These are phyloP conservation scores for Eucalyptus curtisii DNA, from an alignment of 345 rosid species.

Conservation along the genomic window DNA sequence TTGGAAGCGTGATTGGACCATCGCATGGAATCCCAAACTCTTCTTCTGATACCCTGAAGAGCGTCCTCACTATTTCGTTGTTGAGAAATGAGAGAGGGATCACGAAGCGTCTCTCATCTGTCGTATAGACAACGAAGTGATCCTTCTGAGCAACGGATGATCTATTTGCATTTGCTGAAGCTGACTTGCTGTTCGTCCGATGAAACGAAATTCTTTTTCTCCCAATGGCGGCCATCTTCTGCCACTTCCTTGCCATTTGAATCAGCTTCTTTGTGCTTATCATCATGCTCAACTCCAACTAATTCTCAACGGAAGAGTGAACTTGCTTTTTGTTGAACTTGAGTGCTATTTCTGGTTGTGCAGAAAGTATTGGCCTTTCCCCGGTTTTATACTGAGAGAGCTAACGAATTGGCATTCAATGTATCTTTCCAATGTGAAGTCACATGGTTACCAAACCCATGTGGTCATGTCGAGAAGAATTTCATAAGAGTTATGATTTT, in stretches of 20 bases:
- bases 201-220: not conserved
- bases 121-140: constrained; percentile 7
- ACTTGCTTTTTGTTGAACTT: not conserved
- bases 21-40: constrained; percentile 1
- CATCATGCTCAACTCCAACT: not conserved
- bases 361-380: not conserved
- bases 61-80: not conserved
- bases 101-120: not conserved
- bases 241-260: constrained; percentile 3
- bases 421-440: not conserved
- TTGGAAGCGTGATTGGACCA: not conserved
- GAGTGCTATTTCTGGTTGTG: not conserved
- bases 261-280: constrained; percentile 1
- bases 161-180: not conserved
- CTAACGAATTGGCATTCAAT: not conserved
- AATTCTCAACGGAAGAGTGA: not conserved
- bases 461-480: not conserved
- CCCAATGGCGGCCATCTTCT: not conserved
- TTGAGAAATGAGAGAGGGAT: constrained; percentile 6
- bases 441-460: not conserved
- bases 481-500: not conserved
- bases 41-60: not conserved
- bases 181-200: not conserved
- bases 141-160: not conserved
- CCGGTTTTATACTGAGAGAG: not conserved